Evolutionary conservation across 371 early-diverging fungal genomes (phyloP).

Genomic region (Saksenaea vasiformis): DNA sequence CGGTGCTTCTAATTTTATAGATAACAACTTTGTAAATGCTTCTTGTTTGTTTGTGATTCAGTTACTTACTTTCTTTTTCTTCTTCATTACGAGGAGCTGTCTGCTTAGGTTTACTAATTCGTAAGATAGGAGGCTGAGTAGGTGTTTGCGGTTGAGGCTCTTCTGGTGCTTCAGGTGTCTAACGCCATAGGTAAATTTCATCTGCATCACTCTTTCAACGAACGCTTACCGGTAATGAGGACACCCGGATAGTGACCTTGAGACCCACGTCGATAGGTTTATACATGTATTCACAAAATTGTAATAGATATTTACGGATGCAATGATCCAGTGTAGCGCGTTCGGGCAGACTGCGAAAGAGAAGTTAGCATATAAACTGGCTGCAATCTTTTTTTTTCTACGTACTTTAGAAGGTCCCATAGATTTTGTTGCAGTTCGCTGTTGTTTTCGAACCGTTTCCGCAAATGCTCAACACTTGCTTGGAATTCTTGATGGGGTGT

Average conservation of each 20-base stretch:
- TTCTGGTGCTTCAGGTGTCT: constrained; percentile 22
- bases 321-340: constrained; percentile 50
- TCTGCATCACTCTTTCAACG: constrained; percentile 9
- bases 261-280: constrained; percentile 59
- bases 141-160: constrained; percentile 27
- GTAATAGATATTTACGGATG: constrained; percentile 55
- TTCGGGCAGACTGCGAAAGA: constrained; percentile 25
- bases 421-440: constrained; percentile 34
- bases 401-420: constrained; percentile 48
- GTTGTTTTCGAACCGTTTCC: constrained; percentile 42
- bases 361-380: neutral
- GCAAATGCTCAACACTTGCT: constrained; percentile 31
- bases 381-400: too few species aligned
- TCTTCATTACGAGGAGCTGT: constrained; percentile 10
- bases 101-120: constrained; percentile 33
- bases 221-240: constrained; percentile 23
- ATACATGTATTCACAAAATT: constrained; percentile 61
- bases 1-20: neutral
- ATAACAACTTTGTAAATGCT: neutral
- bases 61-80: constrained; percentile 27
- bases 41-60: neutral
- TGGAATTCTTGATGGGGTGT: constrained; percentile 38
- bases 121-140: constrained; percentile 25
- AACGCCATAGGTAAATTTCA: neutral
- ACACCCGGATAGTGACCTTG: constrained; percentile 54